Conservation (phyloP, 2,329 filamentous ascomycete species). For the Cladosporium sp. region DNA sequence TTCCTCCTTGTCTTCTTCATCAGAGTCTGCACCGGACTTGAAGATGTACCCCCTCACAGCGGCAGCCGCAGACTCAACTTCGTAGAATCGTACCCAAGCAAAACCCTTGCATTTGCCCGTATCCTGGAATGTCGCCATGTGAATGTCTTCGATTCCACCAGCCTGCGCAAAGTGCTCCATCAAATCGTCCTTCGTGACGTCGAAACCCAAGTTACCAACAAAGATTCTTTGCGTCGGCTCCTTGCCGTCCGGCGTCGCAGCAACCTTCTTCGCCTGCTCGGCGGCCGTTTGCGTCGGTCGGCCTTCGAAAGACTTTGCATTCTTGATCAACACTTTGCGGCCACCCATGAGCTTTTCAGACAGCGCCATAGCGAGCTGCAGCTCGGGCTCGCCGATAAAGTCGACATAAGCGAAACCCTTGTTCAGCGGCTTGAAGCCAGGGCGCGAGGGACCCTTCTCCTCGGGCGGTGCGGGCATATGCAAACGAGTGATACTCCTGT, state of each 20-base stretch:
- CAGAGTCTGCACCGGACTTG: conserved; percentile 46
- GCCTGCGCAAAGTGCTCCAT: conserved; percentile 77
- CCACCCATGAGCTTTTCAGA: conserved; percentile 76
- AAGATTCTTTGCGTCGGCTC: conserved; percentile 76
- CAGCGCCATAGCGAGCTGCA: conserved; percentile 72
- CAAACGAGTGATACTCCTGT: conserved; percentile 72
- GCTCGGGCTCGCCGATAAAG: conserved; percentile 62
- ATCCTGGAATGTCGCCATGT: conserved; percentile 93
- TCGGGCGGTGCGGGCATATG: conserved; percentile 61
- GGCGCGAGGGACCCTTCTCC: conserved; percentile 22
- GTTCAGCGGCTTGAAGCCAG: conserved; percentile 58
- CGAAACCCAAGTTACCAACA: conserved; percentile 55
- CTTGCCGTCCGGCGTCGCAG: conserved; percentile 38
- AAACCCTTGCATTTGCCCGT: conserved; percentile 97
- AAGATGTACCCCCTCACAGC: conserved; percentile 77
- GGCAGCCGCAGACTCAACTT: conserved; percentile 64
- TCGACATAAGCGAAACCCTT: conserved; percentile 97
- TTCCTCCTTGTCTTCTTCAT: conserved; percentile 45
- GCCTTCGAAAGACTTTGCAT: conserved; percentile 85
- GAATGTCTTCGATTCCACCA: conserved; percentile 73
- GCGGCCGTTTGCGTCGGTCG: conserved; percentile 47
- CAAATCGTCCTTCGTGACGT: conserved; percentile 66
- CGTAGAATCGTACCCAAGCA: conserved; percentile 88
- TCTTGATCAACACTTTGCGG: conserved; percentile 85
- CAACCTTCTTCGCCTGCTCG: conserved; percentile 26